Conservation (phyloP, 495 filamentous ascomycete genomes). For the Cercophora samala region DNA sequence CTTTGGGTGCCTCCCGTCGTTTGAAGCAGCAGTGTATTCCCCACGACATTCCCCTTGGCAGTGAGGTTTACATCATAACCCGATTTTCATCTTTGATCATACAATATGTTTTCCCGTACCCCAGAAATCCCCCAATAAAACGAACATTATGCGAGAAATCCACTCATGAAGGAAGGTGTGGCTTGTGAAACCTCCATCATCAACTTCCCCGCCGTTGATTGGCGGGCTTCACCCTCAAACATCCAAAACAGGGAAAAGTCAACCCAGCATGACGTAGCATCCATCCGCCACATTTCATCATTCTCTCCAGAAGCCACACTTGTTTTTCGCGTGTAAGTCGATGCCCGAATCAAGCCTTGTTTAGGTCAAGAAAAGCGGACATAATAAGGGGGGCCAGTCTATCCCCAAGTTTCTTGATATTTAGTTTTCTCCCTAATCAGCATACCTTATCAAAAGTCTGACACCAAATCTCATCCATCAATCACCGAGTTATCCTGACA, state of each 20-base stretch:
- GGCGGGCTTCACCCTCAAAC: not conserved
- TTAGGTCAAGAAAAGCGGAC: not conserved
- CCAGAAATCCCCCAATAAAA: not conserved
- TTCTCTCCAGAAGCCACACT: not conserved
- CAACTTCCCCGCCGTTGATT: not conserved
- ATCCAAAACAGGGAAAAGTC: not conserved
- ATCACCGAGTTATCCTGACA: no score
- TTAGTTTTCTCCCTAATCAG: no score
- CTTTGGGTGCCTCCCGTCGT: no score
- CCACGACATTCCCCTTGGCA: no score
- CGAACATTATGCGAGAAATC: not conserved
- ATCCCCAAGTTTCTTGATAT: not conserved
- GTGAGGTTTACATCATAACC: no score
- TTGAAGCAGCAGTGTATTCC: no score
- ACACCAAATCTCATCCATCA: no score
- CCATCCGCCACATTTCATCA: not conserved
- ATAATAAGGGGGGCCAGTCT: not conserved
- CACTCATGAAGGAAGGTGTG: not conserved
- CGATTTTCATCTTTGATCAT: no score
- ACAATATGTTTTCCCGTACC: no score
- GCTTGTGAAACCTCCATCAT: not conserved
- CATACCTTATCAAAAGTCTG: no score
- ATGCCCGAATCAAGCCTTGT: not conserved
- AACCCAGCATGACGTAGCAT: not conserved
- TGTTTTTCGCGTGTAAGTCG: not conserved